These are phyloP conservation scores for Yarrowia osloensis DNA, from an alignment of 805 yeast species.

Conservation along the genomic window DNA sequence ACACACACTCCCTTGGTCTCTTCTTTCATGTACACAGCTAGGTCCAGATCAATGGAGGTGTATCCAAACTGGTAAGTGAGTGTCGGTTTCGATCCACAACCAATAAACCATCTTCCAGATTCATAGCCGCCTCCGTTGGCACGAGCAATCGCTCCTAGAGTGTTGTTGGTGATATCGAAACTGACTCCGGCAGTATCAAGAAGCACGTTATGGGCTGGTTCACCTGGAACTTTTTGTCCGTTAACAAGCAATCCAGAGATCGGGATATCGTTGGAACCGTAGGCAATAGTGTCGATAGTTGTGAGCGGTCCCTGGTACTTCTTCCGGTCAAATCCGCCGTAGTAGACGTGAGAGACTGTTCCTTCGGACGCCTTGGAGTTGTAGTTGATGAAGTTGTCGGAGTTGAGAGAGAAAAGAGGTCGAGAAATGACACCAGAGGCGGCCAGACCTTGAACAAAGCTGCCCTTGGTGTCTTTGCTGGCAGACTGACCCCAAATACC, in stretches of 20 bases:
- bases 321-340: not conserved
- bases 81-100: not conserved
- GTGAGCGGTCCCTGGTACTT: slow-evolving; percentile 11
- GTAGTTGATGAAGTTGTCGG: not conserved
- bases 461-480: not conserved
- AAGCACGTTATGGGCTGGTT: not conserved
- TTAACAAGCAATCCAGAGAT: not conserved
- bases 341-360: not conserved
- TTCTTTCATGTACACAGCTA: not conserved
- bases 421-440: not conserved
- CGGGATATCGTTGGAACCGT: not conserved
- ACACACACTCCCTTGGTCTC: not conserved
- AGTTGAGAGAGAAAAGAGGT: not conserved
- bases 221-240: not conserved
- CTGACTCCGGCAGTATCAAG: not conserved
- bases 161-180: not conserved
- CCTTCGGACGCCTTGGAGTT: not conserved
- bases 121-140: not conserved
- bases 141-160: not conserved
- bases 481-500: not conserved
- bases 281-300: not conserved
- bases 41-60: not conserved
- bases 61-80: slow-evolving; percentile 7
- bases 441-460: not conserved
- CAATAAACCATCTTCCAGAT: not conserved